Evolutionary conservation across 441 rosid species (phyloP), one percentile per base, ranked within the genome.

Genomic region (Adansonia madagascariensis): DNA sequence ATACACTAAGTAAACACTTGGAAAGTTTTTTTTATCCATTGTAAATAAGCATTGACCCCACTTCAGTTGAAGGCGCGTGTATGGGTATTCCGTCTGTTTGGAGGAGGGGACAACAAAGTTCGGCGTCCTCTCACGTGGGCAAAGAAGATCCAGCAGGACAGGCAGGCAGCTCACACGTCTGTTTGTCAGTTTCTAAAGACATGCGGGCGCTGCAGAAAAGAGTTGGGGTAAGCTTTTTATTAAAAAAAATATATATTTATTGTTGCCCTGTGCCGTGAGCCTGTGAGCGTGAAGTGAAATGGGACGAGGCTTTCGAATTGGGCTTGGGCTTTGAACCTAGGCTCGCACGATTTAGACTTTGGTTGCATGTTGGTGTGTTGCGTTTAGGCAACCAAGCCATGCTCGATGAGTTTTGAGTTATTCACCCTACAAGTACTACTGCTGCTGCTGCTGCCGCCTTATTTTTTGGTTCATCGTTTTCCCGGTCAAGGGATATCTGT

Each of bases 101-200:
- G 20, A 59, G 50, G 43, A 31, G 67, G 39, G 39, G 39, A 35
- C 39, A 35, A 11, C 50, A 66, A 9, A 39, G 71, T 70, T 60
- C 3, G 53, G 55, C 35, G 55, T 61, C 71, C 12, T 18, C 12
- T 22, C 56, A 22, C 50, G 62, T 31, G 43, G 79, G 27, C 67
- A 55, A 2, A 6, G 55, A 2, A 6, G 55, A 59, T 69, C 76
- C 71, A 62, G 55, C 57, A 0, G 9, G 10, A 11, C 66, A 17
- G 6, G 20, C 57, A 56, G 17, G 79, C 44, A 71, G 7, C 9
- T 20, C 71, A 66, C 78, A 76, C 69, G 79, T 11, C 50, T 35
- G 50, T 50, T 57, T 77, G 41, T 27, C 62, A 56, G 56, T 57
- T 56, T 76, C 31, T 27, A 56, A 75, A 69, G 31, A 6, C 17